Evolutionary conservation across 2,329 filamentous ascomycete genomes (phyloP).

Genomic region (Pyrenophora graminea): DNA sequence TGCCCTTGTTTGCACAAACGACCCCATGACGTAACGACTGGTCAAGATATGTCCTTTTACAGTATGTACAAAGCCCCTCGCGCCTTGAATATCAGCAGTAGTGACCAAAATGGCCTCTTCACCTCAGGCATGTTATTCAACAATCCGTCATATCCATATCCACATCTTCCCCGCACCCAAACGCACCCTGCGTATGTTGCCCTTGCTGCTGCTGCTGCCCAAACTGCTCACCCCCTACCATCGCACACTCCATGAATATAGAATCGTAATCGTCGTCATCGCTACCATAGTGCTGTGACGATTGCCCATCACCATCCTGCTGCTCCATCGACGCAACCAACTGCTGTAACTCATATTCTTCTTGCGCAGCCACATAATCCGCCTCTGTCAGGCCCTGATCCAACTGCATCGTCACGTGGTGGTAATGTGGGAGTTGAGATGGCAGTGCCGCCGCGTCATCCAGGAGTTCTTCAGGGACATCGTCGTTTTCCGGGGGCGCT

Average conservation of each 20-base stretch:
- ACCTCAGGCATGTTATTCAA: slow-evolving; percentile 9
- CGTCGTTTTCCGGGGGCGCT: slow-evolving; percentile 42
- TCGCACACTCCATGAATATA: slow-evolving; percentile 65
- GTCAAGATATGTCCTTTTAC: background rate
- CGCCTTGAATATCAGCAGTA: background rate
- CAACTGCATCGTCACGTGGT: slow-evolving; percentile 7
- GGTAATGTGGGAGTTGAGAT: background rate
- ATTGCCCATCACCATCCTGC: slow-evolving; percentile 23
- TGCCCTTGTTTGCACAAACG: background rate
- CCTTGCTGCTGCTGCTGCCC: slow-evolving; percentile 34
- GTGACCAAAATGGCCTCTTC: too few relatives aligned
- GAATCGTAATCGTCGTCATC: slow-evolving; percentile 66
- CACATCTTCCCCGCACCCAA: slow-evolving; percentile 38
- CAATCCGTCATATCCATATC: slow-evolving; percentile 43
- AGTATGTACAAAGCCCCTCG: background rate
- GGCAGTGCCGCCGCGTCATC: slow-evolving; percentile 17
- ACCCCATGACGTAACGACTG: background rate
- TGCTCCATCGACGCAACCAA: slow-evolving; percentile 53
- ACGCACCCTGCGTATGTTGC: slow-evolving; percentile 3
- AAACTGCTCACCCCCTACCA: slow-evolving; percentile 52
- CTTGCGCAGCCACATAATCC: slow-evolving; percentile 46
- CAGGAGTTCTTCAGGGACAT: slow-evolving; percentile 29
- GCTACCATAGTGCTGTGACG: slow-evolving; percentile 50
- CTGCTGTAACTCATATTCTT: slow-evolving; percentile 52
- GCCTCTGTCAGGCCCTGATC: slow-evolving; percentile 43